These are phyloP conservation scores for Blastobotrys buckinghamii DNA, from an alignment of 1,139 yeast species.

Conservation along the genomic window DNA sequence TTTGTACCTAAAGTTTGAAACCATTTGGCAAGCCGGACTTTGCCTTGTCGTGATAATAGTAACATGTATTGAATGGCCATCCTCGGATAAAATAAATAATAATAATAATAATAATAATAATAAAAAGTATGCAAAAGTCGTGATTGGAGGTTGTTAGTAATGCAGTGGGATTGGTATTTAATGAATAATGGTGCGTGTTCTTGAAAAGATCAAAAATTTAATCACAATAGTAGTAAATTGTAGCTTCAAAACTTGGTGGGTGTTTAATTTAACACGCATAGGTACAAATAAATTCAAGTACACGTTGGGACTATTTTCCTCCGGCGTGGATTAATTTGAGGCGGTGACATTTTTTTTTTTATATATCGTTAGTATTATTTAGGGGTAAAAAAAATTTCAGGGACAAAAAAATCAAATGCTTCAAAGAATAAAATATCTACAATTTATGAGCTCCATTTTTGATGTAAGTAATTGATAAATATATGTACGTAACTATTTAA, in stretches of 20 bases:
- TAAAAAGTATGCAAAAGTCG: background rate
- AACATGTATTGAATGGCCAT: slow-evolving; percentile 78
- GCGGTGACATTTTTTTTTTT: no score
- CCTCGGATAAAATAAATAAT: no score
- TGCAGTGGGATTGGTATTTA: no score
- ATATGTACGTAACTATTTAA: background rate
- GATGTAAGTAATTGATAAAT: background rate
- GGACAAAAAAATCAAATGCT: background rate
- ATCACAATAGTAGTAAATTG: no score
- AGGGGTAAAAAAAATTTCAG: background rate
- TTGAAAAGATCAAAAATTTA: no score
- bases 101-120: no score
- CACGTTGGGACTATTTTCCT: no score
- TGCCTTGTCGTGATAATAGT: slow-evolving; percentile 89
- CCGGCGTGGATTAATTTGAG: no score
- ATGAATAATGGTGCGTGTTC: no score
- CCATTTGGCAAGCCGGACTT: slow-evolving; percentile 91
- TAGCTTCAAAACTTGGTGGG: background rate
- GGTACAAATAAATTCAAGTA: no score
- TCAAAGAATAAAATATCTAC: background rate
- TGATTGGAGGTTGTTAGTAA: no score
- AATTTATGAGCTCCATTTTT: no score
- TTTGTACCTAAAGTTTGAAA: slow-evolving; percentile 73
- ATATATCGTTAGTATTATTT: background rate
- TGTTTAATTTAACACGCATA: background rate